A percentile compares a stretch with the other conserved stretches of the same genome.
phyloP scores from a whole-genome alignment of 176 grass and related monocot species.

The Typha latifolia region DNA sequence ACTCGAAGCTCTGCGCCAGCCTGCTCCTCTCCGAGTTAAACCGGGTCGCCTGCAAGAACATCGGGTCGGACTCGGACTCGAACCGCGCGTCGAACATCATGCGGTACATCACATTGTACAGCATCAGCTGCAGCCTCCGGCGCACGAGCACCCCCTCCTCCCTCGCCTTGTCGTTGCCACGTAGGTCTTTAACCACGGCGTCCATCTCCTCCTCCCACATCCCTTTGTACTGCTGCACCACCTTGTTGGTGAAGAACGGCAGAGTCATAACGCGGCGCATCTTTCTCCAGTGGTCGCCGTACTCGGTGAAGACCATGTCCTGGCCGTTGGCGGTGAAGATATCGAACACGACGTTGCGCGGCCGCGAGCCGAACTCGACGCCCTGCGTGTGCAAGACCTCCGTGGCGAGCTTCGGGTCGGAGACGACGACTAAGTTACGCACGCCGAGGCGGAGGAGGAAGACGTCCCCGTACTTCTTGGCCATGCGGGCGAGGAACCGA shows the following conservation, averaged over 20 bases:
- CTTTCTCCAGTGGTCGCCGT: constrained; percentile 24
- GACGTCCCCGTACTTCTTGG: constrained; percentile 12
- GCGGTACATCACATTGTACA: constrained; percentile 28
- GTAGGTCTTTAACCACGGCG: constrained; percentile 10
- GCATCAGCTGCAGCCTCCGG: constrained; percentile 20
- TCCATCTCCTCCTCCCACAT: constrained; percentile 25
- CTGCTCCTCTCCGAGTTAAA: constrained; percentile 21
- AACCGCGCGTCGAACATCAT: constrained; percentile 25
- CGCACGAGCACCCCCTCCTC: constrained; percentile 21
- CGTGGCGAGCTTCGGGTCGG: constrained; percentile 1
- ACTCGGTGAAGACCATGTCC: constrained; percentile 31
- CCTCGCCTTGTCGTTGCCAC: background rate
- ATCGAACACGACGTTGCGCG: constrained; percentile 30
- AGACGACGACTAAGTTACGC: background rate
- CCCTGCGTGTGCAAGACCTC: constrained; percentile 22
- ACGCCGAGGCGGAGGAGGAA: constrained; percentile 13
- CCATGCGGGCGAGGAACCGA: constrained; percentile 4
- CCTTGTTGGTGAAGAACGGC: constrained; percentile 28
- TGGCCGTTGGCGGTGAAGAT: constrained; percentile 27
- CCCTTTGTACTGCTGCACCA: constrained; percentile 17
- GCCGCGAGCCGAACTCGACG: constrained; percentile 29
- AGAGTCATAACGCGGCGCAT: constrained; percentile 30
- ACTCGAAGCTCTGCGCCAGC: constrained; percentile 5
- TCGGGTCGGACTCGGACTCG: constrained; percentile 12
- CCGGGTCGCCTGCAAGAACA: constrained; percentile 14